phyloP scores from a whole-genome alignment of 2,329 filamentous ascomycete genomes.

The Cercospora berteroae region DNA sequence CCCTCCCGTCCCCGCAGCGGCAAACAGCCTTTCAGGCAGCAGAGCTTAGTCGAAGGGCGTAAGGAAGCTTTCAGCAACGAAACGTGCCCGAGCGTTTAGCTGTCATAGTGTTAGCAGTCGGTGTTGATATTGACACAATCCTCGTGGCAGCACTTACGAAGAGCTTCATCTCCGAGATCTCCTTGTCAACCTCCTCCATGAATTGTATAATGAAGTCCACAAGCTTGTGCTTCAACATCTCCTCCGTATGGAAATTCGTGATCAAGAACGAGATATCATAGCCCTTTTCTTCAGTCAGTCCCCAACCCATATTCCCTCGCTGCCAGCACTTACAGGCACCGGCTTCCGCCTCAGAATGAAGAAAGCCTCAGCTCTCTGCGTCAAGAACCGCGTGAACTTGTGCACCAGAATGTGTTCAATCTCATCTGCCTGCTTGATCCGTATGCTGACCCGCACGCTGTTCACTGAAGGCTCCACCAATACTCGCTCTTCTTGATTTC shows the following conservation, averaged over 20 bases:
- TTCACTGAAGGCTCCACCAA: slow-evolving; percentile 96
- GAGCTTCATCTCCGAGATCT: slow-evolving; percentile 99
- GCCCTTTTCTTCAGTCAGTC: slow-evolving; percentile 56
- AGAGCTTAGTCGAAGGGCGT: slow-evolving; percentile 60
- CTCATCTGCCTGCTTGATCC: slow-evolving; percentile 99
- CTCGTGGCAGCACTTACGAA: slow-evolving; percentile 65
- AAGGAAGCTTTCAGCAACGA: slow-evolving; percentile 96
- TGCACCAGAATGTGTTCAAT: slow-evolving; percentile 97
- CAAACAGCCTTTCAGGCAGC: background rate
- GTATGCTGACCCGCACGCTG: slow-evolving; percentile 93
- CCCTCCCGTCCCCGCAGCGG: background rate
- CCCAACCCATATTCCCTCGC: background rate
- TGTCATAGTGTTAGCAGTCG: slow-evolving; percentile 45
- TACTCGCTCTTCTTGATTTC: slow-evolving; percentile 96
- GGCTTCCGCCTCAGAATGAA: slow-evolving; percentile 95
- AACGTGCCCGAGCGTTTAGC: slow-evolving; percentile 95
- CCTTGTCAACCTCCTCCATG: slow-evolving; percentile 99
- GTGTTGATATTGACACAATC: background rate
- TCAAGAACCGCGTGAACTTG: slow-evolving; percentile 97
- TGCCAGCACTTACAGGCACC: slow-evolving; percentile 66
- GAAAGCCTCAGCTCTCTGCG: slow-evolving; percentile 92
- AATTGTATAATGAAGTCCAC: slow-evolving; percentile 99
- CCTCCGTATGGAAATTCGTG: slow-evolving; percentile 97
- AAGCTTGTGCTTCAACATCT: slow-evolving; percentile 98
- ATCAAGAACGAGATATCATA: slow-evolving; percentile 99